These are phyloP conservation scores for Draba incana DNA, from an alignment of 345 rosid species.

Conservation along the genomic window DNA sequence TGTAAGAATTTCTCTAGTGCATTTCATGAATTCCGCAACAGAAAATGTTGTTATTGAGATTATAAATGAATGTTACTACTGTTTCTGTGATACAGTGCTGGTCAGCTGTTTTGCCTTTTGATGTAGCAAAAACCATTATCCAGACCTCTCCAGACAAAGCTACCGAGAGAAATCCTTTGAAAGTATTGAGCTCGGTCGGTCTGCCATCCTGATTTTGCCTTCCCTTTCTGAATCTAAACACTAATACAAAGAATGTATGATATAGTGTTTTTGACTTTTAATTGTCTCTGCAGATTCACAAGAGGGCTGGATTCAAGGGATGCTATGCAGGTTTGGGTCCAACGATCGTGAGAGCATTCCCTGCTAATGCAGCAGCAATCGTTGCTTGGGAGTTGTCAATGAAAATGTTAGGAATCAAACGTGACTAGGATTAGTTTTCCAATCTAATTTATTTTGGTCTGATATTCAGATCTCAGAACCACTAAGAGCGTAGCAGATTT, in stretches of 20 bases:
- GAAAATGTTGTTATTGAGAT: slow-evolving; percentile 2
- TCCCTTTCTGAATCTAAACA: slow-evolving; percentile 22
- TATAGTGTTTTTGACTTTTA: slow-evolving; percentile 13
- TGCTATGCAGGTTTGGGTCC: slow-evolving; percentile 92
- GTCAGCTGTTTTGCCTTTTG: slow-evolving; percentile 81
- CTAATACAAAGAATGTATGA: neutral
- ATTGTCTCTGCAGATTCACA: slow-evolving; percentile 57
- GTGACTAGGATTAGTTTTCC: slow-evolving; percentile 38
- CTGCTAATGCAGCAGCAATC: slow-evolving; percentile 96
- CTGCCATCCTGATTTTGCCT: slow-evolving; percentile 12
- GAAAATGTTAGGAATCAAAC: slow-evolving; percentile 72
- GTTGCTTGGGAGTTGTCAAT: slow-evolving; percentile 94
- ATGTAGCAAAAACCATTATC: slow-evolving; percentile 90
- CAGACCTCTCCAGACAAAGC: slow-evolving; percentile 72
- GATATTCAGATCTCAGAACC: slow-evolving; percentile 24
- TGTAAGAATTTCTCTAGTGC: slow-evolving; percentile 52
- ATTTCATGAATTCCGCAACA: neutral
- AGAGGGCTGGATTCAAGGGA: slow-evolving; percentile 78
- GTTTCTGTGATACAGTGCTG: slow-evolving; percentile 58
- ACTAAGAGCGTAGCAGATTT: slow-evolving; percentile 15
- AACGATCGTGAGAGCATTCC: slow-evolving; percentile 84
- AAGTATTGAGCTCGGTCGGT: slow-evolving; percentile 70
- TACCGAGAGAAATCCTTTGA: slow-evolving; percentile 67
- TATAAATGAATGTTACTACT: slow-evolving; percentile 9
- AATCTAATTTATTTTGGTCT: slow-evolving; percentile 5